Conservation (phyloP, 805 yeast genomes). For the Cyberlindnera maclurae region DNA sequence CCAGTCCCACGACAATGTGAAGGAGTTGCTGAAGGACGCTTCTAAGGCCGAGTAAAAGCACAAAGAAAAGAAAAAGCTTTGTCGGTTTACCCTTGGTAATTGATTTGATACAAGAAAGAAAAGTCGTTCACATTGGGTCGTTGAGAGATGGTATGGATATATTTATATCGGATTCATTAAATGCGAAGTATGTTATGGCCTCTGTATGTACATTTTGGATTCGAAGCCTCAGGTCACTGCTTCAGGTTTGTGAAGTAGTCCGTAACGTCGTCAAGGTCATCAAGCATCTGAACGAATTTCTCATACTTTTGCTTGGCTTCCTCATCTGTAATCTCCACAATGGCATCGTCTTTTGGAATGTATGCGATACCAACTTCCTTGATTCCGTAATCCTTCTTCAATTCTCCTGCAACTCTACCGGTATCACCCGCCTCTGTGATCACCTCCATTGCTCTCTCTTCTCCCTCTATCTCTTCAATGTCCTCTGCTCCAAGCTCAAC, state of each 20-base stretch:
- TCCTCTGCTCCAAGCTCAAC: conserved; percentile 75
- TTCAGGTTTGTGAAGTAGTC: conserved; percentile 67
- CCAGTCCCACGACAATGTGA: conserved; percentile 15
- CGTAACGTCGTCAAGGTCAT: conserved; percentile 79
- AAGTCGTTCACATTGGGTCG: no score
- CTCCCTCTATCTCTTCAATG: conserved; percentile 42
- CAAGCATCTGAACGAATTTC: conserved; percentile 54
- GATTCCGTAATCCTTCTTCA: conserved; percentile 50
- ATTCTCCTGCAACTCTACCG: conserved; percentile 48
- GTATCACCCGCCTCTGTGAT: conserved; percentile 60
- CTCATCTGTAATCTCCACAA: conserved; percentile 45
- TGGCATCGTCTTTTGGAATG: conserved; percentile 54
- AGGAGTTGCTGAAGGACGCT: conserved; percentile 6
- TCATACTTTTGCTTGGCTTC: conserved; percentile 45
- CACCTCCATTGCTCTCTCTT: conserved; percentile 34
- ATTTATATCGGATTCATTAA: no score
- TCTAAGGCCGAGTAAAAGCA: no score
- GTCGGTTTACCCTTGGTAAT: no score
- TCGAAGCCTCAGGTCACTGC: conserved; percentile 17
- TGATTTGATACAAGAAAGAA: no score
- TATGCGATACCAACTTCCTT: conserved; percentile 68
- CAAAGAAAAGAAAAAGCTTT: no score
- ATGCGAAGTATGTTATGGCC: no score
- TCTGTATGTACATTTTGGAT: conserved; percentile 2
- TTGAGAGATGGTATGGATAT: background rate